Evolutionary conservation across 306 rosid genomes (phyloP).

Genomic region (Albizia julibrissin): DNA sequence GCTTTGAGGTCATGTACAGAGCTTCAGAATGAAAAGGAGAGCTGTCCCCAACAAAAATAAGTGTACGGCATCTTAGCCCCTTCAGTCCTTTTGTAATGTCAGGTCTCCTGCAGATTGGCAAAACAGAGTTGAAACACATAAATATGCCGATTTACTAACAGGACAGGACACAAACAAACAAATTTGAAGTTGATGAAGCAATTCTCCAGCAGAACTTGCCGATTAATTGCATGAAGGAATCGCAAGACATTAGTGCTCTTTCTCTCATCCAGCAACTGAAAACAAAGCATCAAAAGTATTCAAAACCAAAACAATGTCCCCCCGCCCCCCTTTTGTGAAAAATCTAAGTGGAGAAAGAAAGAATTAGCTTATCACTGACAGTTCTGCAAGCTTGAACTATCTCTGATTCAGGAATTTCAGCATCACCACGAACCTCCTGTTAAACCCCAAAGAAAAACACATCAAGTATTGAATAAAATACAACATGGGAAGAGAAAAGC

Average conservation of each 20-base stretch:
- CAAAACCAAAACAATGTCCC: conserved; percentile 17
- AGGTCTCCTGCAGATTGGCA: conserved; percentile 61
- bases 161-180: neutral
- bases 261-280: conserved; percentile 87
- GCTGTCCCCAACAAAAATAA: conserved; percentile 88
- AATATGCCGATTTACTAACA: conserved; percentile 5
- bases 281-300: conserved; percentile 25
- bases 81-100: conserved; percentile 79
- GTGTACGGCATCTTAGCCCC: conserved; percentile 78
- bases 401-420: conserved; percentile 88
- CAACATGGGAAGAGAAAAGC: neutral
- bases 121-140: conserved; percentile 20
- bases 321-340: neutral
- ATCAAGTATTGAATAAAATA: neutral
- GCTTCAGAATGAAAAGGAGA: conserved; percentile 96
- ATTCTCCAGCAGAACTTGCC: conserved; percentile 43
- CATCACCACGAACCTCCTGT: conserved; percentile 85
- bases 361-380: conserved; percentile 51
- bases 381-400: conserved; percentile 90
- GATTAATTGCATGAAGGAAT: conserved; percentile 73
- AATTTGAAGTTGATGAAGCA: neutral
- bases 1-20: conserved; percentile 76
- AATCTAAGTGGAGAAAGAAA: neutral
- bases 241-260: conserved; percentile 69
- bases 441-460: conserved; percentile 18